These are phyloP conservation scores for Pythium phragmitis DNA, from an alignment of 352 stramenopile genomes.

Conservation along the genomic window DNA sequence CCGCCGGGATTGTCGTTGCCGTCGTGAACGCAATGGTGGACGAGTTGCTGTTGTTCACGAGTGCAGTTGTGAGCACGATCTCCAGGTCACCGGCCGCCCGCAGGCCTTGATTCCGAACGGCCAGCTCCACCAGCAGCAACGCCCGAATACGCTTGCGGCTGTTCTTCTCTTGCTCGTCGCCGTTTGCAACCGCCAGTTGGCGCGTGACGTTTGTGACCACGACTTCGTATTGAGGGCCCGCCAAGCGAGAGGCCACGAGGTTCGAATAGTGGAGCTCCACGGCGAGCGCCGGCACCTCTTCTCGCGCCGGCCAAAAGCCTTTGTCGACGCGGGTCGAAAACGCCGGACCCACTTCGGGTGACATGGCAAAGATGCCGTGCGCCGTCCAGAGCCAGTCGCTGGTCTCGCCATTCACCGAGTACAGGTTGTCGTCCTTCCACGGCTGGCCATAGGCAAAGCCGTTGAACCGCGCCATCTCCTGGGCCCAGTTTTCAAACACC, in stretches of 20 bases:
- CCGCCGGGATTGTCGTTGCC: background rate
- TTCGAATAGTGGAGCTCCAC: constrained; percentile 79
- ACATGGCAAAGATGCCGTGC: constrained; percentile 85
- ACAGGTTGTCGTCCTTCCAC: constrained; percentile 84
- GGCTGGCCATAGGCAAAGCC: constrained; percentile 73
- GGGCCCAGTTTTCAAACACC: constrained; percentile 52
- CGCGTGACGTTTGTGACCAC: constrained; percentile 28
- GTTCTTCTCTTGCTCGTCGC: background rate
- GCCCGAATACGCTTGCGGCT: background rate
- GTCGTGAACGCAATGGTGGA: constrained; percentile 6
- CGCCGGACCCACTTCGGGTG: constrained; percentile 70
- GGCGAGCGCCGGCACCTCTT: constrained; percentile 55
- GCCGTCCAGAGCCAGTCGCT: constrained; percentile 86
- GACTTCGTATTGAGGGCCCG: constrained; percentile 59
- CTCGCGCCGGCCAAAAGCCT: constrained; percentile 70
- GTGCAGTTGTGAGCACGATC: constrained; percentile 16
- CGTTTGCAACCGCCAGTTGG: background rate
- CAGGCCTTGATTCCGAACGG: constrained; percentile 21
- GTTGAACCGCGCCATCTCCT: constrained; percentile 76
- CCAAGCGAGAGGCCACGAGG: constrained; percentile 44
- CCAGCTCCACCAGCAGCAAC: constrained; percentile 13
- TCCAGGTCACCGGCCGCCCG: constrained; percentile 20
- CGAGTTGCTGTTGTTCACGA: background rate
- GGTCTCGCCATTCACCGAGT: constrained; percentile 85
- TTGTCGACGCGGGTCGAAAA: constrained; percentile 38